A percentile compares a stretch with the other conserved stretches of the same genome.
These are phyloP conservation scores for Monosporascus sp. DNA, from an alignment of 2,329 filamentous ascomycete species.

Conservation along the genomic window DNA sequence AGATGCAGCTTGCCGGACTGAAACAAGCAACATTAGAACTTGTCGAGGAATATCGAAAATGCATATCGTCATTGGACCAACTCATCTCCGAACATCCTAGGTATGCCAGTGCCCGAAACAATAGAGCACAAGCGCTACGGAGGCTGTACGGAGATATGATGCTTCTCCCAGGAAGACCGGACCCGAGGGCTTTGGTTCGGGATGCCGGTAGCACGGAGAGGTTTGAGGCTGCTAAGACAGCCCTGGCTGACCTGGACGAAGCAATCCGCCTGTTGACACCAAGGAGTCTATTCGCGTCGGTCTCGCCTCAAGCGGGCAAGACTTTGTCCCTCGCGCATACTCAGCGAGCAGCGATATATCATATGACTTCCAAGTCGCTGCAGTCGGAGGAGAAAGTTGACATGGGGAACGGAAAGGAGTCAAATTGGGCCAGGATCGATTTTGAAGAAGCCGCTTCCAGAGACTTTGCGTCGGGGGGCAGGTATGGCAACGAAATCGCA, in stretches of 20 bases:
- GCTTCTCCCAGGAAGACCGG: slow-evolving; percentile 38
- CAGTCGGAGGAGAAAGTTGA: slow-evolving; percentile 31
- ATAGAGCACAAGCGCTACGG: slow-evolving; percentile 64
- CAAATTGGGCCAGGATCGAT: slow-evolving; percentile 45
- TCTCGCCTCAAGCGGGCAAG: slow-evolving; percentile 61
- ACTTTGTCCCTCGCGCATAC: slow-evolving; percentile 68
- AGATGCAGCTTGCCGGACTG: slow-evolving; percentile 45
- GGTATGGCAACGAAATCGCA: slow-evolving; percentile 62
- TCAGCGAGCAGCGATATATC: slow-evolving; percentile 63
- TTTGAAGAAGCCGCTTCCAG: slow-evolving; percentile 60
- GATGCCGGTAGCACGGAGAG: slow-evolving; percentile 33
- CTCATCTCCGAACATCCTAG: slow-evolving; percentile 55
- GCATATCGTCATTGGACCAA: slow-evolving; percentile 44
- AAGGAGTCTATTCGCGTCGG: slow-evolving; percentile 38
- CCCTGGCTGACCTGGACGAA: slow-evolving; percentile 49
- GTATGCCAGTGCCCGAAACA: slow-evolving; percentile 71
- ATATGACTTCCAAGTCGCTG: slow-evolving; percentile 50
- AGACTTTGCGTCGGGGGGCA: slow-evolving; percentile 60
- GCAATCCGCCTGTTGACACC: slow-evolving; percentile 59
- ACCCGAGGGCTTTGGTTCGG: slow-evolving; percentile 37
- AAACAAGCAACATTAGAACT: slow-evolving; percentile 33
- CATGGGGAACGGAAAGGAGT: slow-evolving; percentile 40
- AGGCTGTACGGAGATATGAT: slow-evolving; percentile 59
- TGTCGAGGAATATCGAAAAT: slow-evolving; percentile 40
- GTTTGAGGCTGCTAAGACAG: slow-evolving; percentile 32